Evolutionary conservation across 148 eudicot genomes (phyloP).

Genomic region (Tetragonia tetragonoides): DNA sequence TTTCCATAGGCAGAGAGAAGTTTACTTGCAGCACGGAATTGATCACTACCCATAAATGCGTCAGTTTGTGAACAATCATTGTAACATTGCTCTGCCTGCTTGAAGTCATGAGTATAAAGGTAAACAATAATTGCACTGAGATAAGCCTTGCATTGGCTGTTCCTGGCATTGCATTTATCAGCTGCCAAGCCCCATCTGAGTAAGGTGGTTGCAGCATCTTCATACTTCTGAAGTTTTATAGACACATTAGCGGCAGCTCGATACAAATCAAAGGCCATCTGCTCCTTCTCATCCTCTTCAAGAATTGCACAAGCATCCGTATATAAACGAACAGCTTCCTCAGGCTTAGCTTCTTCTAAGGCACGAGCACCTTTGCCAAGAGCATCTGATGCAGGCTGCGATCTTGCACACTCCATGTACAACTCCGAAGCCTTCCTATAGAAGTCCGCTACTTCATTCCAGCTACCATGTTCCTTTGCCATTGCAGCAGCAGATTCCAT

Average conservation of each 20-base stretch:
- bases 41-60: slow-evolving; percentile 74
- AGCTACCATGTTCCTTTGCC: slow-evolving; percentile 70
- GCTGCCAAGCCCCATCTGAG: slow-evolving; percentile 78
- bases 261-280: slow-evolving; percentile 85
- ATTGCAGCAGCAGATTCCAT: slow-evolving; percentile 84
- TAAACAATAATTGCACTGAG: slow-evolving; percentile 84
- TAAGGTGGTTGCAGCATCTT: slow-evolving; percentile 71
- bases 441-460: slow-evolving; percentile 79
- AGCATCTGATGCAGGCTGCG: slow-evolving; percentile 92
- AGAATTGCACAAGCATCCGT: slow-evolving; percentile 63
- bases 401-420: slow-evolving; percentile 72
- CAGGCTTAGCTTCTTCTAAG: slow-evolving; percentile 67
- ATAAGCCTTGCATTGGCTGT: slow-evolving; percentile 97
- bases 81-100: slow-evolving; percentile 81
- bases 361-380: slow-evolving; percentile 89
- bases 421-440: slow-evolving; percentile 67
- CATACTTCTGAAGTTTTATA: slow-evolving; percentile 74
- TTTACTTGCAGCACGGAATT: slow-evolving; percentile 59
- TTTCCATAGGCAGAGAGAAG: slow-evolving; percentile 74
- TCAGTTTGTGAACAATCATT: slow-evolving; percentile 85
- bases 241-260: slow-evolving; percentile 64
- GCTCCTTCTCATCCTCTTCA: slow-evolving; percentile 87
- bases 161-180: slow-evolving; percentile 73
- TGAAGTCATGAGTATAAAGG: slow-evolving; percentile 72
- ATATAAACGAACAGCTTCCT: slow-evolving; percentile 62